phyloP scores from a whole-genome alignment of 108 stramenopile genomes.

The Schizochytrium sp. region DNA sequence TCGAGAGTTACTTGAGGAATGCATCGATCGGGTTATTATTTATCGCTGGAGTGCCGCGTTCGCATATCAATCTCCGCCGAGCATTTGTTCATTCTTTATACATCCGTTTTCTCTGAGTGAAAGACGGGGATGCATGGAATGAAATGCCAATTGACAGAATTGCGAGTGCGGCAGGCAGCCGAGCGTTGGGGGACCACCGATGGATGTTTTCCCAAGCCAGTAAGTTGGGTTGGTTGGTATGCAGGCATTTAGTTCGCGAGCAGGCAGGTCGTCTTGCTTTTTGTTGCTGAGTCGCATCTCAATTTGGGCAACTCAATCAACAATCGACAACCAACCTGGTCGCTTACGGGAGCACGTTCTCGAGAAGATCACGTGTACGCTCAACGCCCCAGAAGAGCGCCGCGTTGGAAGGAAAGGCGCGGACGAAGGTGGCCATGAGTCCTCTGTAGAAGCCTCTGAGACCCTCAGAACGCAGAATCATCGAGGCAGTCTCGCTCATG shows the following conservation, averaged over 20 bases:
- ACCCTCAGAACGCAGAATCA: conserved; percentile 20
- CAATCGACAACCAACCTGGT: neutral
- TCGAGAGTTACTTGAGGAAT: too few relatives aligned
- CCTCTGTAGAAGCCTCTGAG: conserved; percentile 62
- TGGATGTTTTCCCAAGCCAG: too few relatives aligned
- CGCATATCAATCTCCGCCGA: too few relatives aligned
- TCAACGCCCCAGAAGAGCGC: conserved; percentile 57
- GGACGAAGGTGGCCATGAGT: conserved; percentile 52
- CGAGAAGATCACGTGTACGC: neutral
- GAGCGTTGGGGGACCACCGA: too few relatives aligned
- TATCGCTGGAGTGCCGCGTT: too few relatives aligned
- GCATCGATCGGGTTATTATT: too few relatives aligned
- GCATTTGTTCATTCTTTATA: too few relatives aligned
- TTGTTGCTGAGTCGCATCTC: neutral
- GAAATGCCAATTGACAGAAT: too few relatives aligned
- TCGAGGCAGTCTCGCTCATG: neutral
- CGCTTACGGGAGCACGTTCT: neutral
- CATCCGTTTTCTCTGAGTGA: too few relatives aligned
- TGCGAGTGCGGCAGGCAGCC: too few relatives aligned
- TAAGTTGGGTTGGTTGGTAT: too few relatives aligned
- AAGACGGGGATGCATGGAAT: too few relatives aligned
- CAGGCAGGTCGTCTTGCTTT: neutral
- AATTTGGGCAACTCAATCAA: neutral
- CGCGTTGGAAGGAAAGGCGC: conserved; percentile 65
- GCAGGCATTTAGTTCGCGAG: neutral